Base-by-base conservation (phyloP, 768 basidiomycete genomes). In the Russula abietina region DNA sequence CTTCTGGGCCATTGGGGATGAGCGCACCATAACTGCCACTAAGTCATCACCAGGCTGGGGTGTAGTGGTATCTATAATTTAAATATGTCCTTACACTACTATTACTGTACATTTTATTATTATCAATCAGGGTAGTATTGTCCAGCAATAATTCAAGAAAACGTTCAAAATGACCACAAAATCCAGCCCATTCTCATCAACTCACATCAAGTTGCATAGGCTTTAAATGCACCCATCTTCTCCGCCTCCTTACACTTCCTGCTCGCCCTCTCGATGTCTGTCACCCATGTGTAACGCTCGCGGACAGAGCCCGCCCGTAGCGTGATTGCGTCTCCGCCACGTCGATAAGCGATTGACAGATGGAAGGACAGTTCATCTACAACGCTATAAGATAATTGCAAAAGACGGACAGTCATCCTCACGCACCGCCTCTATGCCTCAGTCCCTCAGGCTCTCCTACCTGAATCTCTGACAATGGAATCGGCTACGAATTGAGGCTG, bases 321-420 rank as follows among this genome's bases (percentile, higher is more conserved):
- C 19, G 75, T 73, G 49, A 93, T 80, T 6, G 79, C 79, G 61
- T 92, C 88, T 1, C 89, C 90, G 38, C 89, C 89, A 52, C 88
- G 80, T 41, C 85, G 84, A 71, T 88, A 89, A 2, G 84, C 79
- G 59, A 89, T 74, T 16, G 79, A 76, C 14, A 94, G 72, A 59
- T 84, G 81, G 77, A 95, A 86, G 4, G 80, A 71, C n/a, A 79
- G 68, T 70, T 90, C 85, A 67, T 92, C 91, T 91, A 53, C 26
- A 19, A 38, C 3, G 4, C 3, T n/a, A 14, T 2, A 58, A 26
- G 43, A 36, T 16, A 24, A 43, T 46, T 43, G 24, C 28, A 9
- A 46, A 52, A 30, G 55, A n/a, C 2, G n/a, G 26, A 48, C 45
- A 17, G 46, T 50, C 14, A 32, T 33, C 14, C 26, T 12, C 19